These are phyloP conservation scores for Talaromyces borbonicus DNA, from an alignment of 495 filamentous ascomycete species.

Conservation along the genomic window DNA sequence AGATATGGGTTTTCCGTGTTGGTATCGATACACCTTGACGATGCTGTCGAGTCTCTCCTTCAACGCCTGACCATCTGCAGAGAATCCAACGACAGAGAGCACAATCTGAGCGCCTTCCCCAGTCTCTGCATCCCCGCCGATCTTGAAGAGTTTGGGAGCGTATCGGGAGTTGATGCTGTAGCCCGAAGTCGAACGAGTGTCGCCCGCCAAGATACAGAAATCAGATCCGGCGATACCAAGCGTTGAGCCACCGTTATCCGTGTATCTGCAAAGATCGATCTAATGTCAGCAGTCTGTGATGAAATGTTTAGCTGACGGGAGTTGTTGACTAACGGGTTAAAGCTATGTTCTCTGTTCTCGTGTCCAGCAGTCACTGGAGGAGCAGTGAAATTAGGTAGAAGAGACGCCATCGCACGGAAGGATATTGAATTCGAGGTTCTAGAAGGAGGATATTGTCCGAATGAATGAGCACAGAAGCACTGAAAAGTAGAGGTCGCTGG, in stretches of 20 bases:
- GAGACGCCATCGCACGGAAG: constrained; percentile 31
- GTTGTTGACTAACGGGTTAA: constrained; percentile 70
- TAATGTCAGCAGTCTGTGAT: constrained; percentile 12
- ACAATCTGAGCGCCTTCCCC: constrained; percentile 77
- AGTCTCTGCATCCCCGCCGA: constrained; percentile 77
- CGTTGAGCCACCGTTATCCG: constrained; percentile 95
- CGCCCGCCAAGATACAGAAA: constrained; percentile 92
- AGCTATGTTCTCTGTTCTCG: constrained; percentile 61
- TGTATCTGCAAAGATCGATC: constrained; percentile 54
- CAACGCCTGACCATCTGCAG: constrained; percentile 82
- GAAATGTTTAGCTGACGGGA: neutral
- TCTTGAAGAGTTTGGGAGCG: constrained; percentile 91
- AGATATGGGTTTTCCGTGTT: constrained; percentile 86
- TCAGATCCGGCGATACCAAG: constrained; percentile 88
- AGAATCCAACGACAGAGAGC: constrained; percentile 89
- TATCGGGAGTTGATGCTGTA: constrained; percentile 98
- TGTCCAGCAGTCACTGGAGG: constrained; percentile 37
- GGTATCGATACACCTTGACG: constrained; percentile 95
- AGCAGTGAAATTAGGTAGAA: constrained; percentile 46
- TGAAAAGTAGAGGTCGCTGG: constrained; percentile 1
- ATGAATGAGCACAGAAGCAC: too few species aligned
- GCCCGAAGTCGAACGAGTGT: constrained; percentile 86
- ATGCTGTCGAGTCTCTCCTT: constrained; percentile 82
- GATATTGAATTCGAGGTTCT: neutral
- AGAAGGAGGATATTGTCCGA: neutral